Base-by-base conservation (phyloP, 2,329 filamentous ascomycete species). In the Pseudogymnoascus sp. region DNA sequence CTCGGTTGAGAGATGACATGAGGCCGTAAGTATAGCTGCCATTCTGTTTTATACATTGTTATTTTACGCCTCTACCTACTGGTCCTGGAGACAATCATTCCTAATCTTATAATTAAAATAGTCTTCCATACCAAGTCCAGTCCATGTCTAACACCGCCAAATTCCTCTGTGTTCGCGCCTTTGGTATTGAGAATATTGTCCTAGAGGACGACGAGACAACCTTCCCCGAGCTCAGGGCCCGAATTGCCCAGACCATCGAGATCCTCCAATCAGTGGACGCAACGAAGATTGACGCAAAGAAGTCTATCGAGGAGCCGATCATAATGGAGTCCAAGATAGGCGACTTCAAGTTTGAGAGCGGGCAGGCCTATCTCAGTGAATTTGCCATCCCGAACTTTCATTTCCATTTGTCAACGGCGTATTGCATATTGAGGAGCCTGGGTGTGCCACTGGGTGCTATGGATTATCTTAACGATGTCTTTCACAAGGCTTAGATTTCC, bases 331-430 rank as follows among this genome's bases (percentile, higher is more conserved):
- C 33, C 4, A 60, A 37, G 31, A 37, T 60, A 11, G 58, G 58
- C 16, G 8, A 37, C 58, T 60, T 60, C 16, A 60, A 11, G n/a
- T 60, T 60, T 12, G 58, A 60, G 58, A 71, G 69, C 1, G 74
- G 70, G 0, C 49, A 71, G 43, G 65, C 69, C 0, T 80, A 78
- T 65, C 63, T 78, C 29, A 64, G 66, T 21, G 66, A 66, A 2
- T 78, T 73, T 68, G 74, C 69, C 10, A 62, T 80, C 39, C 78
- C 79, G 4, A 81, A 82, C 65, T 76, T 81, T 65, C 81, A 74
- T 70, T 83, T 82, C 66, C 80, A 83, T 66, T 62, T 77, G 3
- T 74, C 70, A 5, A 79, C 74, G n/a, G 76, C 78, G 12, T 82
- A 82, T 68, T 72, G 68, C 3, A 78, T 83, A 61, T 65, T 82